A percentile compares a stretch with the other conserved stretches of the same genome.
These are phyloP conservation scores for Batrachochytrium dendrobatidis DNA, from an alignment of 371 early-diverging fungal genomes.

Conservation along the genomic window DNA sequence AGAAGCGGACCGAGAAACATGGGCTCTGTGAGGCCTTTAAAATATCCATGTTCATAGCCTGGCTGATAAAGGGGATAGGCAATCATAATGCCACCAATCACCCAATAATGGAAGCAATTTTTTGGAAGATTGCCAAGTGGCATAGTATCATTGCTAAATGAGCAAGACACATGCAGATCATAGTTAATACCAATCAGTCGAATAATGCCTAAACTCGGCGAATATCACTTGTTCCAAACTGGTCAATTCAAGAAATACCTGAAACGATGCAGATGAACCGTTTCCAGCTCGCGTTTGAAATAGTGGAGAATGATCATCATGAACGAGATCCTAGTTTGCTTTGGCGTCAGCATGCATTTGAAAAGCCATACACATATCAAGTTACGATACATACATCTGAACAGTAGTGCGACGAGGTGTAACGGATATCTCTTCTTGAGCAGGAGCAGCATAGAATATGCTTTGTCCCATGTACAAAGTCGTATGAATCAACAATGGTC, in stretches of 20 bases:
- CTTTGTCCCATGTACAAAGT: constrained; percentile 77
- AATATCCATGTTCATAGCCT: constrained; percentile 20
- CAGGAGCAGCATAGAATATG: constrained; percentile 59
- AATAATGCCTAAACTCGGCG: not conserved
- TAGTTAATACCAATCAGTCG: not conserved
- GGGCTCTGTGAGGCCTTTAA: constrained; percentile 20
- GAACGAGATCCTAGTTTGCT: constrained; percentile 44
- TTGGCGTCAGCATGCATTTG: not conserved
- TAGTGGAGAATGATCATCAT: constrained; percentile 76
- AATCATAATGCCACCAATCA: constrained; percentile 77
- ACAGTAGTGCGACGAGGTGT: constrained; percentile 17
- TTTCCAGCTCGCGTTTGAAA: constrained; percentile 88
- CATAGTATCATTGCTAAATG: constrained; percentile 75
- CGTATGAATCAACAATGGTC: constrained; percentile 84
- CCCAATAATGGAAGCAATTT: constrained; percentile 92
- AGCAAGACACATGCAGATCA: not conserved
- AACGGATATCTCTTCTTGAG: not conserved
- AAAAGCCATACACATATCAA: not conserved
- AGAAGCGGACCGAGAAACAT: constrained; percentile 50
- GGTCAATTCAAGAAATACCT: constrained; percentile 25
- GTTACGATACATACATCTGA: constrained; percentile 20
- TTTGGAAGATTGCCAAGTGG: constrained; percentile 87
- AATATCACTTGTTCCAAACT: not conserved
- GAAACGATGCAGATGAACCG: constrained; percentile 89
- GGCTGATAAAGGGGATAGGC: constrained; percentile 62